Base-by-base conservation (phyloP, 2,329 filamentous ascomycete genomes). In the Arthrobotrys sinensis region DNA sequence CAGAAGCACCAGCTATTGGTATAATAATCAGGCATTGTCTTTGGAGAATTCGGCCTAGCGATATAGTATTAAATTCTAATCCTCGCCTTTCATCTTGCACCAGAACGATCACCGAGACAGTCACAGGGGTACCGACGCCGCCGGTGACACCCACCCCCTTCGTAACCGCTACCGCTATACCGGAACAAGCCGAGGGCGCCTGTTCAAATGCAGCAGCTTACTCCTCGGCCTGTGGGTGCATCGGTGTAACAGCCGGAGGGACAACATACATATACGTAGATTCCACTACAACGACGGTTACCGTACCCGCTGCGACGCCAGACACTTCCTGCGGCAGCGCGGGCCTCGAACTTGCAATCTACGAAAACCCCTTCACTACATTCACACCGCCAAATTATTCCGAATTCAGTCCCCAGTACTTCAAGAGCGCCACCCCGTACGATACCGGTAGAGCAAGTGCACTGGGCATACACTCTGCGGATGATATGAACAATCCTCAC, bases 281-380 rank as follows among this genome's bases (percentile, higher is more conserved):
- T 1, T 64, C 57, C 6, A 50, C 36, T 3, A 72, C 68, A 11
- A 28, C 36, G 21, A 50, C 68, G 14, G 28, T 50, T 12, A 16
- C 10, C 32, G 57, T 14, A 21, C 52, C 57, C 21, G 48, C 45
- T 5, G 46, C 57, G 24, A 72, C 45, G 19, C 68, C 68, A 16
- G 68, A 72, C 19, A 48, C 38, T 14, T 72, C 68, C 3, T 72
- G 68, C 34, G 68, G 57, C 16, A 72, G 63, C 19, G 46, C 57
- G 5, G 68, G 68, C 7, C 57, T 72, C 21, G 46, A 72, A 50
- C 57, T 72, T 11, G 68, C 68, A 10, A 64, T 72, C n/a, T 72
- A 55, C 38, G 28, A 64, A 38, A 72, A 72, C 38, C 68, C 68
- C 24, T 72, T 57, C 36, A 21, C 24, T 12, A 32, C 32, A 12